phyloP scores from a whole-genome alignment of 495 filamentous ascomycete species.

The Stereocaulon alpinum region DNA sequence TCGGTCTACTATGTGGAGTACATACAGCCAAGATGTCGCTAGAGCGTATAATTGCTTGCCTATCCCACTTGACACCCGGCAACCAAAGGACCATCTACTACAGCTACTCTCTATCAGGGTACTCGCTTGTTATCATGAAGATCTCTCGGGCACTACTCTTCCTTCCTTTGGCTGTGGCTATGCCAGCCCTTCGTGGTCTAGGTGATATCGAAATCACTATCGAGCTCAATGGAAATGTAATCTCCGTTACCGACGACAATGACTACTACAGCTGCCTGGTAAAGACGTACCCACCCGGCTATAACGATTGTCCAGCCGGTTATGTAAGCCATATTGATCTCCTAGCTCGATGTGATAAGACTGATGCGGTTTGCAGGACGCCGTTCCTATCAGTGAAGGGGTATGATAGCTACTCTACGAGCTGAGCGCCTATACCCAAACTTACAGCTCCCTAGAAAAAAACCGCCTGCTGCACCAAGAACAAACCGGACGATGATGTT shows the following conservation, averaged over 20 bases:
- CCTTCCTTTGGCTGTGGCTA: neutral
- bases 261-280: neutral
- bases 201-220: neutral
- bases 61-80: too few relatives aligned
- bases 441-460: neutral
- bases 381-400: neutral
- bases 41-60: too few relatives aligned
- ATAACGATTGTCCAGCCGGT: neutral
- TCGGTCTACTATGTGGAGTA: too few relatives aligned
- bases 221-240: neutral
- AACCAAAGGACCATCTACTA: too few relatives aligned
- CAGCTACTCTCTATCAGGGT: too few relatives aligned
- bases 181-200: neutral
- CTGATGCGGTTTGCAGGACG: neutral
- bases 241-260: neutral
- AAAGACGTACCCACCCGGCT: neutral
- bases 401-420: neutral
- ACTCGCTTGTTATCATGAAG: neutral
- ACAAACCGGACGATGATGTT: too few relatives aligned
- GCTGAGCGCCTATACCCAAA: neutral
- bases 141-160: neutral
- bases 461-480: neutral
- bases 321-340: neutral
- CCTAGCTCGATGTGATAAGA: too few relatives aligned
- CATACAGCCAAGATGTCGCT: too few relatives aligned